Base-by-base conservation (phyloP, 1,284 basidiomycete species). In the Ceratobasidium sp. region DNA sequence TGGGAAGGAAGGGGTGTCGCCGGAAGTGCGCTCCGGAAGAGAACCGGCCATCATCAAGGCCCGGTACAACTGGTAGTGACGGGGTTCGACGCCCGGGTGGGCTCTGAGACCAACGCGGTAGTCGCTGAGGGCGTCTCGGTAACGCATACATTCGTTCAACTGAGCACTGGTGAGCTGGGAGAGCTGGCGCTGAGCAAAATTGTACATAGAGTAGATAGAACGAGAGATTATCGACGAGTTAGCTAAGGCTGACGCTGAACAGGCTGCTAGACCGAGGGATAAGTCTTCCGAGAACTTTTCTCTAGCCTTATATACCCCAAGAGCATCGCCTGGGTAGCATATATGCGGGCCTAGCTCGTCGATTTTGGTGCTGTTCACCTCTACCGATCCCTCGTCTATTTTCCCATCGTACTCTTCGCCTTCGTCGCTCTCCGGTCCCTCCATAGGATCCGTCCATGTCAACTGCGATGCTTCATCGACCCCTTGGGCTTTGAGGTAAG, bases 401-500 rank as follows among this genome's bases (percentile, higher is more conserved):
- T 57, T 26, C 6, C 23, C 55, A 28, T 34, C 28, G 0, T 18
- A 14, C 34, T 36, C 30, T n/a, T 57, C 55, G n/a, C n/a, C n/a
- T 18, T 57, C 30, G 12, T 53, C 50, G 23, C 21, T 28, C 8
- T 9, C 26, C 10, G 23, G 21, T 32, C 3, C 18, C 30, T 53
- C 26, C 2, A 16, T 1, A 1, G 30, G 55, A 36, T 57, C 55
- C 10, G 55, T 57, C 30, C 55, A 57, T 10, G 30, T 14, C 3
- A 57, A 32, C 39, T 59, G 8, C 18, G 36, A 21, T 32, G 48
- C 48, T 34, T 48, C 6, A 14, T 50, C 16, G 1, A 69, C 57
- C 5, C 75, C 75, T 61, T 65, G 64, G 0, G 65, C 78, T 41
- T 79, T 77, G 0, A 78, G 72, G 59, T 80, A 80, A 8, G 60